These are phyloP conservation scores for Pseudognaphalium luteoalbum DNA, from an alignment of 129 eudicot genomes.

Conservation along the genomic window DNA sequence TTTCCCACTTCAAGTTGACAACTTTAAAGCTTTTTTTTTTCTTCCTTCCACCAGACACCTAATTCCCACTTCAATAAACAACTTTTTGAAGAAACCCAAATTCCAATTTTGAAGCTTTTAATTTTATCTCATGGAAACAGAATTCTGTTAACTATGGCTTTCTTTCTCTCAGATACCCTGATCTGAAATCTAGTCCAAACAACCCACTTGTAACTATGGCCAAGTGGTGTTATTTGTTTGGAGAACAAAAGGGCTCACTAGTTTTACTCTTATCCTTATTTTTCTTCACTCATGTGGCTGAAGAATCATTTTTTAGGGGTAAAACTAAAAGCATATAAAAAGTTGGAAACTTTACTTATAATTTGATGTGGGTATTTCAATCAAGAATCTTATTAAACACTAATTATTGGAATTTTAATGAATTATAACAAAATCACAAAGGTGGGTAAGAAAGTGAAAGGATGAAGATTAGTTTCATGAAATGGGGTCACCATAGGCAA, in stretches of 20 bases:
- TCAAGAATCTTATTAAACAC: constrained; percentile 5
- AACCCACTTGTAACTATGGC: constrained; percentile 2
- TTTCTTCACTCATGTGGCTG: constrained; percentile 28
- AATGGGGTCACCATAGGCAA: constrained; percentile 32
- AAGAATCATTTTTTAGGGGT: constrained; percentile 30
- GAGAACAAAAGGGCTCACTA: constrained; percentile 20
- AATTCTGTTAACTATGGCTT: constrained; percentile 1
- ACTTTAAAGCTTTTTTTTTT: neutral
- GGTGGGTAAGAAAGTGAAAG: constrained; percentile 30
- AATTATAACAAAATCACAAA: constrained; percentile 7
- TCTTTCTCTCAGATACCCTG: constrained; percentile 1
- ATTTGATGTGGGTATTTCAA: constrained; percentile 23
- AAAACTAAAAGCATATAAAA: constrained; percentile 19
- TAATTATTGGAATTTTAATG: constrained; percentile 25
- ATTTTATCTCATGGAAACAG: neutral
- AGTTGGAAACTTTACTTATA: constrained; percentile 26
- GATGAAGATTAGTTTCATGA: constrained; percentile 19
- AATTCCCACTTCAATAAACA: constrained; percentile 32
- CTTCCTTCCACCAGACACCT: neutral
- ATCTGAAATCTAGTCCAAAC: constrained; percentile 5
- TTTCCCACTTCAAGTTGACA: constrained; percentile 2
- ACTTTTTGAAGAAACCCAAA: constrained; percentile 12
- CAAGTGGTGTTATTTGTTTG: constrained; percentile 25
- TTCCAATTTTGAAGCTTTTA: constrained; percentile 2
- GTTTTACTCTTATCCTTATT: constrained; percentile 33